These are phyloP conservation scores for Scytalidium lignicola DNA, from an alignment of 2,329 filamentous ascomycete species.

Conservation along the genomic window DNA sequence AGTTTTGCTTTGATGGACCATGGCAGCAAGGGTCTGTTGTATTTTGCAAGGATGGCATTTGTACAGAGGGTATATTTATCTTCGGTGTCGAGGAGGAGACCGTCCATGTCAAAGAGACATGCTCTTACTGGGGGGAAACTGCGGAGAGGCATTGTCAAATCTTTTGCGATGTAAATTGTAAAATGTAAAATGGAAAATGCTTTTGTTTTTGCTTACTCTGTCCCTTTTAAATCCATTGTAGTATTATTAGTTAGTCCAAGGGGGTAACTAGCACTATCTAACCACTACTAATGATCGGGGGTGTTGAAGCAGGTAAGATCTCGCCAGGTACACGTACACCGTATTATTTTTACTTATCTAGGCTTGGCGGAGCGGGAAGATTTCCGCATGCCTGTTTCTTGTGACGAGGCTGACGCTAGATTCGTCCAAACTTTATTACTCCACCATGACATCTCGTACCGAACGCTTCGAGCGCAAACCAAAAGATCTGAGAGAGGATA, in stretches of 20 bases:
- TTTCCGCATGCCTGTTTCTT: too few relatives aligned
- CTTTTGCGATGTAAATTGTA: not conserved
- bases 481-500: constrained; percentile 8
- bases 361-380: too few relatives aligned
- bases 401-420: not conserved
- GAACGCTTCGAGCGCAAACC: constrained; percentile 26
- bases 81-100: constrained; percentile 89
- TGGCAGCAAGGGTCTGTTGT: constrained; percentile 67
- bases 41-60: constrained; percentile 74
- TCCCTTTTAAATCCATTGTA: not conserved
- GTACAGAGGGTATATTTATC: constrained; percentile 80
- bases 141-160: not conserved
- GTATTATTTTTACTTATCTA: too few relatives aligned
- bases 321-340: too few relatives aligned
- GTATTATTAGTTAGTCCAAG: too few relatives aligned
- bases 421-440: constrained; percentile 2
- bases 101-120: constrained; percentile 98
- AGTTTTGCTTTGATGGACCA: constrained; percentile 92
- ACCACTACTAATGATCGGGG: too few relatives aligned
- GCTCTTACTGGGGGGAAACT: constrained; percentile 78
- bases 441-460: constrained; percentile 25
- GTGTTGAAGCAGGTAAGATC: too few relatives aligned
- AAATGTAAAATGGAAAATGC: not conserved
- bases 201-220: not conserved
- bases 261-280: too few relatives aligned